phyloP scores from a whole-genome alignment of 1,284 basidiomycete genomes.

The Wolfiporia cocos region DNA sequence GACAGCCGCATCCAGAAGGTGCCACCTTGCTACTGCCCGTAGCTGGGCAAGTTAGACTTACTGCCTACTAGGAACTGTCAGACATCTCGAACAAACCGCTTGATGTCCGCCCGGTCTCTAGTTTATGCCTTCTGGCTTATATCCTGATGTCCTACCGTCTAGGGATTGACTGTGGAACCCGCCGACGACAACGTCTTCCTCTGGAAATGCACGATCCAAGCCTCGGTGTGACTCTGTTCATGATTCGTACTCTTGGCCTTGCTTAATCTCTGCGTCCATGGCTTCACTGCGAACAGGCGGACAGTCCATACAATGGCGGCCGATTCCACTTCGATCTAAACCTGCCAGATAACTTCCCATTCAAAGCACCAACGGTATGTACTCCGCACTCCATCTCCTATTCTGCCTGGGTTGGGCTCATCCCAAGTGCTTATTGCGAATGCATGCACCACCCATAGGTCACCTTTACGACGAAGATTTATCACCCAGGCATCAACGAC shows the following conservation, averaged over 20 bases:
- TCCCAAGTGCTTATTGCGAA: neutral
- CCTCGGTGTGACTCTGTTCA: constrained; percentile 46
- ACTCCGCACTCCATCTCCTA: too few species aligned
- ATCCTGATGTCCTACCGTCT: neutral
- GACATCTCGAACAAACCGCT: constrained; percentile 57
- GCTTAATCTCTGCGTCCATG: neutral
- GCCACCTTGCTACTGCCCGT: constrained; percentile 7
- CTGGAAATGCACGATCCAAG: constrained; percentile 78
- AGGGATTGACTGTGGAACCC: constrained; percentile 60
- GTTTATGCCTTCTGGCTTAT: constrained; percentile 1
- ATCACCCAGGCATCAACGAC: constrained; percentile 91
- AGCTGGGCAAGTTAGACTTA: constrained; percentile 12
- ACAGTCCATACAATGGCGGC: constrained; percentile 82
- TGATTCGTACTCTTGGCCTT: neutral
- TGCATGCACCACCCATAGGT: constrained; percentile 50
- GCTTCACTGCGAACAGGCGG: constrained; percentile 48
- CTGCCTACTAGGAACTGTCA: constrained; percentile 46
- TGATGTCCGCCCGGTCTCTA: constrained; percentile 35
- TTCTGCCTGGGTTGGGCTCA: too few species aligned
- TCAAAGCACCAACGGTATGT: constrained; percentile 80
- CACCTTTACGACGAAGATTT: constrained; percentile 82
- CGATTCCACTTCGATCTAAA: constrained; percentile 72
- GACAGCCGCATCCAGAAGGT: constrained; percentile 69
- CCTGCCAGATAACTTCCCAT: constrained; percentile 78
- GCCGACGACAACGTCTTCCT: constrained; percentile 70